A percentile compares a stretch with the other conserved stretches of the same genome.
Evolutionary conservation across 768 basidiomycete species (phyloP).

Genomic region (Phylloporus rhodoxanthus): DNA sequence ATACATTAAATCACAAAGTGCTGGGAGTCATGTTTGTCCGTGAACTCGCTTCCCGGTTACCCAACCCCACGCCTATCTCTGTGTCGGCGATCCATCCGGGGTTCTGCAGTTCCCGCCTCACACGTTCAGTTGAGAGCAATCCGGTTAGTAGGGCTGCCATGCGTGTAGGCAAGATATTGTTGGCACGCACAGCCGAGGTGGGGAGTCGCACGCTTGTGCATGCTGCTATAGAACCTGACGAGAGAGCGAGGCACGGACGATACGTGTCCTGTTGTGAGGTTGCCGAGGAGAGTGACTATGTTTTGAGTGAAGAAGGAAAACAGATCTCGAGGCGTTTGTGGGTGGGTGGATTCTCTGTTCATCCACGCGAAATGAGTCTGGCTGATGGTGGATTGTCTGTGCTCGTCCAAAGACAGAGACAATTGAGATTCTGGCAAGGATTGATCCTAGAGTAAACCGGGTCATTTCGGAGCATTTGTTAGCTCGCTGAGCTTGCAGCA

Average conservation of each 20-base stretch:
- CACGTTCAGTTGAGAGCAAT: slow-evolving; percentile 14
- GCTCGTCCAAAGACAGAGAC: slow-evolving; percentile 23
- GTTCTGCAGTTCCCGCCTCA: slow-evolving; percentile 31
- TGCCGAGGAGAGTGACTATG: slow-evolving; percentile 30
- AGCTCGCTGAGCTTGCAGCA: slow-evolving; percentile 5
- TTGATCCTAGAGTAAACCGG: slow-evolving; percentile 25
- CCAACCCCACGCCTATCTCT: slow-evolving; percentile 23
- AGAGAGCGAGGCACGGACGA: slow-evolving; percentile 23
- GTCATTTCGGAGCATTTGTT: slow-evolving; percentile 23
- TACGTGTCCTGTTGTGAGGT: slow-evolving; percentile 27
- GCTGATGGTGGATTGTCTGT: slow-evolving; percentile 1
- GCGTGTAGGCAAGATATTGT: slow-evolving; percentile 9
- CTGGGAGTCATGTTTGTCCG: slow-evolving; percentile 34
- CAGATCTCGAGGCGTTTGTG: slow-evolving; percentile 28
- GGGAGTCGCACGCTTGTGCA: slow-evolving; percentile 35
- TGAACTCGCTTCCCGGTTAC: slow-evolving; percentile 31
- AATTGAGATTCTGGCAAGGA: slow-evolving; percentile 19
- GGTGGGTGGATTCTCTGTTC: slow-evolving; percentile 20
- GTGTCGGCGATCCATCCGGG: slow-evolving; percentile 33
- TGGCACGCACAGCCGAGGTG: slow-evolving; percentile 31
- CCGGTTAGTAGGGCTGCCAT: neutral
- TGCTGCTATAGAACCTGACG: slow-evolving; percentile 25
- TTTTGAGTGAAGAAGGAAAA: slow-evolving; percentile 28
- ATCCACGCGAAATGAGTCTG: neutral
- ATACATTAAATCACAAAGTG: slow-evolving; percentile 13